Conservation (phyloP, 768 basidiomycete genomes). For the Hypsizygus marmoreus region DNA sequence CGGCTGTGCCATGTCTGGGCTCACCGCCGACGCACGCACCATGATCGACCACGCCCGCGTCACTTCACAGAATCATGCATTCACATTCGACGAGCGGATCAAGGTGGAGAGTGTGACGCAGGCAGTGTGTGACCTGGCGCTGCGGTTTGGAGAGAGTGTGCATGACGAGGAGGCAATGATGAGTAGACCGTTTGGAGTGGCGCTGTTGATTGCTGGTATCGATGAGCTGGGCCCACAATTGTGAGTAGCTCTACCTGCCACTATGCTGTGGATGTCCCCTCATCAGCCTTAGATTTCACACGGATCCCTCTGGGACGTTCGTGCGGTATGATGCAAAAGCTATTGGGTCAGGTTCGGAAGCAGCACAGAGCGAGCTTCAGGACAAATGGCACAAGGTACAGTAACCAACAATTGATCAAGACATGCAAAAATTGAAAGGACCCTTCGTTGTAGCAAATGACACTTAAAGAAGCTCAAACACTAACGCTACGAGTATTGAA, state of each 20-base stretch:
- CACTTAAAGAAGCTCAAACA: conserved; percentile 82
- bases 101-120: conserved; percentile 98
- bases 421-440: too few relatives aligned
- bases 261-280: conserved; percentile 1
- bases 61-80: conserved; percentile 92
- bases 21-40: conserved; percentile 97
- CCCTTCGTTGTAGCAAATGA: conserved; percentile 73
- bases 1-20: conserved; percentile 96
- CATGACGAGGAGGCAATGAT: conserved; percentile 99
- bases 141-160: conserved; percentile 98
- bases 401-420: neutral
- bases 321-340: conserved; percentile 97
- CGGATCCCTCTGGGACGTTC: conserved; percentile 97
- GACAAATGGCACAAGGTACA: conserved; percentile 93
- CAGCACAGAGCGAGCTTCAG: conserved; percentile 95
- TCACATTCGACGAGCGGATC: conserved; percentile 96
- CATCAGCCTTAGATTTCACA: conserved; percentile 73
- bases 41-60: conserved; percentile 99
- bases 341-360: conserved; percentile 97
- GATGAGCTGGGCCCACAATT: conserved; percentile 96
- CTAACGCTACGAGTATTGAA: conserved; percentile 89
- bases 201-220: conserved; percentile 94
- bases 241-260: conserved; percentile 46
- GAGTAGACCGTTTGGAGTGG: conserved; percentile 99
- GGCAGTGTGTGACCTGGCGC: conserved; percentile 95